Percentiles rank a stretch among this genome's conserved stretches.
phyloP scores from a whole-genome alignment of 371 early-diverging fungal species.

The Mucor mucedo region DNA sequence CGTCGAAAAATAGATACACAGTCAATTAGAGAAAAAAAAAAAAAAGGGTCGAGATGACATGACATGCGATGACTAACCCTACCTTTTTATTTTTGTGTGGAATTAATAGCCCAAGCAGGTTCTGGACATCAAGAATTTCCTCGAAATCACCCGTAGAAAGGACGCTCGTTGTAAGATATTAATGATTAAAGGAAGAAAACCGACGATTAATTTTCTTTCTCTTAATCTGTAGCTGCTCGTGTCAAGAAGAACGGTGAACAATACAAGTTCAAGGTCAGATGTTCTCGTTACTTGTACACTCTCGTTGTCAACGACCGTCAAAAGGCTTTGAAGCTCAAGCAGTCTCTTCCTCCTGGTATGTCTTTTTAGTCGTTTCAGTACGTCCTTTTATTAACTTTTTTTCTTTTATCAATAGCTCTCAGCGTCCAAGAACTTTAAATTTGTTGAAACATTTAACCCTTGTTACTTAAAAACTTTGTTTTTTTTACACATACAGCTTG shows the following conservation, averaged over 20 bases:
- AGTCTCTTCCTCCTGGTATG: conserved; percentile 83
- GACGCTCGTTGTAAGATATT: conserved; percentile 78
- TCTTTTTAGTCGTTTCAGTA: not conserved
- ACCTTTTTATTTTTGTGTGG: not conserved
- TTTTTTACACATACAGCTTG: too few species aligned
- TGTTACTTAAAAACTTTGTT: too few species aligned
- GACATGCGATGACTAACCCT: not conserved
- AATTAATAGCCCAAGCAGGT: conserved; percentile 87
- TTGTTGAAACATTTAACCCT: too few species aligned
- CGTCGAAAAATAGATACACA: not conserved
- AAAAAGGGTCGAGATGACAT: not conserved
- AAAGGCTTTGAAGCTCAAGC: conserved; percentile 94
- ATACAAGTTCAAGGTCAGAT: conserved; percentile 97
- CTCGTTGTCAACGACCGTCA: conserved; percentile 88
- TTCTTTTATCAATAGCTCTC: conserved; percentile 21
- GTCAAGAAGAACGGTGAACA: conserved; percentile 94
- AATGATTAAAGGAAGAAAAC: not conserved
- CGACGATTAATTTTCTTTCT: not conserved
- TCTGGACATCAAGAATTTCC: conserved; percentile 94
- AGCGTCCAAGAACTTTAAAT: conserved; percentile 40
- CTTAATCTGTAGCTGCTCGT: conserved; percentile 65
- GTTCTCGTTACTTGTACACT: conserved; percentile 93
- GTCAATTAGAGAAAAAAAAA: not conserved
- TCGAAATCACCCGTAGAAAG: conserved; percentile 90
- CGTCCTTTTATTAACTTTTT: not conserved